Conservation (phyloP, 768 basidiomycete species). For the Tulasnella sp. region DNA sequence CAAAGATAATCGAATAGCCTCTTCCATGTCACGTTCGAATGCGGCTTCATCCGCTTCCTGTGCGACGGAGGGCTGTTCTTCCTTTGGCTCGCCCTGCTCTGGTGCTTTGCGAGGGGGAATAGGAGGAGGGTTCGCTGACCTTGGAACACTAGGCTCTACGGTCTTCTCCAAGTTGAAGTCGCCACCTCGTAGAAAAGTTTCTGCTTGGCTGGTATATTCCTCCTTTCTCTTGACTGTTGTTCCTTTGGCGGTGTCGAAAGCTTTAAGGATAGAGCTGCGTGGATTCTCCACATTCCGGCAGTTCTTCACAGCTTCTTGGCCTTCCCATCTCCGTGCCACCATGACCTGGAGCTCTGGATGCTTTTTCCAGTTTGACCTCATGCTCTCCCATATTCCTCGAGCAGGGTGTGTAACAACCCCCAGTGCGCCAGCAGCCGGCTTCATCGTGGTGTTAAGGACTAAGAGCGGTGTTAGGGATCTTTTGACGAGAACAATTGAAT, state of each 20-base stretch:
- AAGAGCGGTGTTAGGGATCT: background rate
- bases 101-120: background rate
- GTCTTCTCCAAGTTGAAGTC: conserved; percentile 21
- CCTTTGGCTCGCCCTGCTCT: conserved; percentile 14
- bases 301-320: conserved; percentile 26
- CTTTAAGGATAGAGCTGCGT: conserved; percentile 25
- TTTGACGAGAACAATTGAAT: background rate
- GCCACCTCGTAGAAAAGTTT: conserved; percentile 20
- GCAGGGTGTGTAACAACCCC: conserved; percentile 27
- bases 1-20: conserved; percentile 27
- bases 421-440: conserved; percentile 22
- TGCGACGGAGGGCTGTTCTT: conserved; percentile 13
- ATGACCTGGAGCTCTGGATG: conserved; percentile 28
- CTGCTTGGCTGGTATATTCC: conserved; percentile 25
- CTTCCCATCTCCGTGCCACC: conserved; percentile 31
- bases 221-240: conserved; percentile 27
- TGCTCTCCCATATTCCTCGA: conserved; percentile 31
- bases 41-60: conserved; percentile 17
- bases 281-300: conserved; percentile 22
- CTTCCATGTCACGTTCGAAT: conserved; percentile 24
- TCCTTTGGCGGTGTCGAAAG: conserved; percentile 28
- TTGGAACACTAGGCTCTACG: conserved; percentile 1
- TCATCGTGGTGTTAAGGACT: conserved; percentile 26
- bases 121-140: background rate
- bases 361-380: conserved; percentile 23